These are phyloP conservation scores for Arthroderma sp. DNA, from an alignment of 2,329 filamentous ascomycete species.

Conservation along the genomic window DNA sequence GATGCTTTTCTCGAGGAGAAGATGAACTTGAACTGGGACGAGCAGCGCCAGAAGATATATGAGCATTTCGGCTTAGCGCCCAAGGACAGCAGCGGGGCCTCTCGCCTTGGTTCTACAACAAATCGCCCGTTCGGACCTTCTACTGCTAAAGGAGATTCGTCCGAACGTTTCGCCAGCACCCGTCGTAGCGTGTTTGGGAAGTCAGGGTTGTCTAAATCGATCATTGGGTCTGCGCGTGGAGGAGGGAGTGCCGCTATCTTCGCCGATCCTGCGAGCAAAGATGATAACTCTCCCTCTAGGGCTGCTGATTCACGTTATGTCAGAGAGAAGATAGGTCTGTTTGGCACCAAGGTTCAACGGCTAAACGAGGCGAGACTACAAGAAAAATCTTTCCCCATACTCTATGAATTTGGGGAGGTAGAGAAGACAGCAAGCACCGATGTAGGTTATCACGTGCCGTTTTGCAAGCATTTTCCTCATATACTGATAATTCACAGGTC, in stretches of 20 bases:
- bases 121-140: conserved; percentile 26
- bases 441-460: conserved; percentile 25
- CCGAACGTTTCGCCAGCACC: conserved; percentile 28
- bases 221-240: conserved; percentile 67
- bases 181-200: conserved; percentile 50
- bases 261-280: conserved; percentile 50
- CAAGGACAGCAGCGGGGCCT: conserved; percentile 26
- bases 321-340: conserved; percentile 71
- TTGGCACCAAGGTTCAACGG: conserved; percentile 63
- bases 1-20: conserved; percentile 90
- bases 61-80: conserved; percentile 82
- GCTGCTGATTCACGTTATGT: conserved; percentile 61
- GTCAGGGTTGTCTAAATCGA: conserved; percentile 64
- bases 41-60: conserved; percentile 83
- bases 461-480: not conserved
- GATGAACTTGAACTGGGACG: conserved; percentile 89
- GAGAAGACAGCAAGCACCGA: conserved; percentile 58
- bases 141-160: conserved; percentile 30
- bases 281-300: conserved; percentile 36
- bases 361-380: conserved; percentile 62
- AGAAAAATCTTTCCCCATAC: conserved; percentile 55
- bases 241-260: conserved; percentile 53
- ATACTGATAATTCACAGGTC: conserved; percentile 35
- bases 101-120: conserved; percentile 24
- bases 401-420: conserved; percentile 62